phyloP scores from a whole-genome alignment of 2,329 filamentous ascomycete species.

The Curvularia lunata region DNA sequence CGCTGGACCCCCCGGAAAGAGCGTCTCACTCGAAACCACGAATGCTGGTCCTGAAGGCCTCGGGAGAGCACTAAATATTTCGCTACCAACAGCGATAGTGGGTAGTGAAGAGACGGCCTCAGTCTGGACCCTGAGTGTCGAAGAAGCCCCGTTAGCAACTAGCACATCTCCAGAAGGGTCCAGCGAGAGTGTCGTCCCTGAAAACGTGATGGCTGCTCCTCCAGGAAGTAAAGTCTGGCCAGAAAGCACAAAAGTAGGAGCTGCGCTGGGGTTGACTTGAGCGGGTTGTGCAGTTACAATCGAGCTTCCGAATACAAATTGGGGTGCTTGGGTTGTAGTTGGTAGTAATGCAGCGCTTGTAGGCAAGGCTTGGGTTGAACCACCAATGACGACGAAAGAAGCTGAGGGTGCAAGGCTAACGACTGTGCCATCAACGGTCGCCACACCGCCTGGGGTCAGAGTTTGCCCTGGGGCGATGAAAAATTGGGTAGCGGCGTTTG shows the following conservation, averaged over 20 bases:
- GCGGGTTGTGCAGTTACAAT: conserved; percentile 32
- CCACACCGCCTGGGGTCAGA: conserved; percentile 49
- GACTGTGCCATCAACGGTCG: conserved; percentile 47
- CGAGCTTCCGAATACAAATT: conserved; percentile 38
- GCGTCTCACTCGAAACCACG: conserved; percentile 47
- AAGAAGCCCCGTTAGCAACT: conserved; percentile 43
- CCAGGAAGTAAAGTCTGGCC: conserved; percentile 48
- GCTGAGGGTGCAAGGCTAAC: conserved; percentile 51
- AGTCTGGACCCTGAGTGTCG: conserved; percentile 40
- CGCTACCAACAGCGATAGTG: conserved; percentile 23
- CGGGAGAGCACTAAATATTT: conserved; percentile 21
- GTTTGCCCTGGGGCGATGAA: conserved; percentile 49
- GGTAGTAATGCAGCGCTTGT: conserved; percentile 8
- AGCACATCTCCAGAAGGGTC: conserved; percentile 33
- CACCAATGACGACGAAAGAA: conserved; percentile 50
- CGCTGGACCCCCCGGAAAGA: conserved; percentile 43
- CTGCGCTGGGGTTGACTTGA: conserved; percentile 4
- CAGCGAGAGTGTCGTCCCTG: conserved; percentile 44
- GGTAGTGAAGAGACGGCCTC: conserved; percentile 26
- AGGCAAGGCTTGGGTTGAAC: conserved; percentile 44
- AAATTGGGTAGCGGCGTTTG: conserved; percentile 56
- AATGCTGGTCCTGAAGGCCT: conserved; percentile 29
- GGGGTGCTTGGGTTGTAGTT: conserved; percentile 15
- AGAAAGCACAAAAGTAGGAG: conserved; percentile 46
- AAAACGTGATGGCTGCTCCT: conserved; percentile 41